A percentile compares a stretch with the other conserved stretches of the same genome.
These are phyloP conservation scores for Pyricularia sp. DNA, from an alignment of 2,329 filamentous ascomycete genomes.

Conservation along the genomic window DNA sequence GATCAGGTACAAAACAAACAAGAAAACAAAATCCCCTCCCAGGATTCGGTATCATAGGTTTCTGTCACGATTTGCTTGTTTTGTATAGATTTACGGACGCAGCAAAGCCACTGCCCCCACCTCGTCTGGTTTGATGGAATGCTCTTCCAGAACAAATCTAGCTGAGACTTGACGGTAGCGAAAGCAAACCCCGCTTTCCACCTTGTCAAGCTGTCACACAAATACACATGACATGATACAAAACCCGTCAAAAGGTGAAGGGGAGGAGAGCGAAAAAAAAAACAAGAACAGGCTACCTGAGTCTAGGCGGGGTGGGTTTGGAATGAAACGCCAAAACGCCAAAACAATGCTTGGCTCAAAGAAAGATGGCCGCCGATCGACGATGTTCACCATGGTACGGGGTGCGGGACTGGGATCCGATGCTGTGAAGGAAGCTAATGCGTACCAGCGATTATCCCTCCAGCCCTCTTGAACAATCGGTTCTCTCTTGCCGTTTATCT, in stretches of 20 bases:
- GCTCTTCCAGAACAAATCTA: not conserved
- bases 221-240: not conserved
- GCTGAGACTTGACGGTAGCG: not conserved
- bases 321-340: not conserved
- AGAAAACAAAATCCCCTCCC: not conserved
- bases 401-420: not conserved
- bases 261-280: too few species aligned
- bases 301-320: not conserved
- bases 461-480: too few species aligned
- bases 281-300: not conserved
- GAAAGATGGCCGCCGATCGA: not conserved
- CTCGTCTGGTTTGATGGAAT: not conserved
- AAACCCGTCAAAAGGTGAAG: not conserved
- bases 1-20: not conserved
- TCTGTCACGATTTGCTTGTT: not conserved
- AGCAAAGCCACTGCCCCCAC: not conserved
- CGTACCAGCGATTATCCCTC: not conserved
- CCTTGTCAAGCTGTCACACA: not conserved
- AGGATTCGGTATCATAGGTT: not conserved
- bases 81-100: not conserved
- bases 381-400: not conserved
- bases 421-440: not conserved
- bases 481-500: not conserved
- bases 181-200: not conserved
- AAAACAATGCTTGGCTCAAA: not conserved